Conservation (phyloP, 2,329 filamentous ascomycete genomes). For the Alternaria tenuissima region DNA sequence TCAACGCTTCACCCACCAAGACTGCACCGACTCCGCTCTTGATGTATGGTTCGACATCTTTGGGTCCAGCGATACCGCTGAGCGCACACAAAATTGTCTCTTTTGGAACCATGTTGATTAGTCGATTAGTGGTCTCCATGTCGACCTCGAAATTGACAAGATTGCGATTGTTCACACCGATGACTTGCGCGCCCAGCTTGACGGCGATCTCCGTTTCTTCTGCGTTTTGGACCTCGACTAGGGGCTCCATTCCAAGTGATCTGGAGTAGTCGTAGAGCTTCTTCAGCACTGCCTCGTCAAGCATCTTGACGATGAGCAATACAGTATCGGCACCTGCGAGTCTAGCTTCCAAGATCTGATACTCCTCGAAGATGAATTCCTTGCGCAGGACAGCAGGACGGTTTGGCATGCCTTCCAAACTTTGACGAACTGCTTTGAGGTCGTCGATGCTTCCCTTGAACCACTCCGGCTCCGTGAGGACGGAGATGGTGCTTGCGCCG, state of each 20-base stretch:
- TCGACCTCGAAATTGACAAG: constrained; percentile 97
- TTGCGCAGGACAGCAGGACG: constrained; percentile 91
- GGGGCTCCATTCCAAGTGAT: constrained; percentile 92
- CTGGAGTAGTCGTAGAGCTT: constrained; percentile 87
- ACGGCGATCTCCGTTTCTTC: constrained; percentile 93
- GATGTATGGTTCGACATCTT: constrained; percentile 88
- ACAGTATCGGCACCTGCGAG: constrained; percentile 94
- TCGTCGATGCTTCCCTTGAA: constrained; percentile 99
- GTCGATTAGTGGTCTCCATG: constrained; percentile 85
- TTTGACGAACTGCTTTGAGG: constrained; percentile 83
- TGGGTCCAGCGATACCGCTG: constrained; percentile 88
- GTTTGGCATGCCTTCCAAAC: constrained; percentile 89
- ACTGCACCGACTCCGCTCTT: constrained; percentile 91
- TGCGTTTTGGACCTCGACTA: constrained; percentile 94
- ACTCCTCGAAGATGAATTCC: constrained; percentile 97
- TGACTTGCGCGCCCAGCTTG: constrained; percentile 84
- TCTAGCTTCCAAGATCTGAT: constrained; percentile 94
- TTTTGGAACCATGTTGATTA: constrained; percentile 85
- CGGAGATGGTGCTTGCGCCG: constrained; percentile 95
- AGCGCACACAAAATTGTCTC: constrained; percentile 90
- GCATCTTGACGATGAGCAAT: constrained; percentile 97
- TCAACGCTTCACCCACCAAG: constrained; percentile 92
- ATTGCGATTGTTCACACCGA: constrained; percentile 98
- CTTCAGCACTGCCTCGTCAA: constrained; percentile 76
- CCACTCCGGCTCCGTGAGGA: constrained; percentile 98